phyloP scores from a whole-genome alignment of 2,329 filamentous ascomycete species.

The Penicillium hesseltinei region DNA sequence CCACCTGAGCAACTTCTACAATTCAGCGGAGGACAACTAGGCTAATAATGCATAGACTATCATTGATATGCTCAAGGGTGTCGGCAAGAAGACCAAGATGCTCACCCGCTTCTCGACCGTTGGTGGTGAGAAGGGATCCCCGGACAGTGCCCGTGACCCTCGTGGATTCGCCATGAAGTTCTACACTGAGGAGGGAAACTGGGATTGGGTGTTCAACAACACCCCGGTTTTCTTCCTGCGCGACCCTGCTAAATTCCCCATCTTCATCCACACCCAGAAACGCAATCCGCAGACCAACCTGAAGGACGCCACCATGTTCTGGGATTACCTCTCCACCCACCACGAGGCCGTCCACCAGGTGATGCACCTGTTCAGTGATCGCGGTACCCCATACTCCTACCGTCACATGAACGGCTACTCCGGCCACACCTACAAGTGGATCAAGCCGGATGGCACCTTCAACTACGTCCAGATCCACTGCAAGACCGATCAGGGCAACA shows the following conservation, averaged over 20 bases:
- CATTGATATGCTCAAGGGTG: conserved; percentile 52
- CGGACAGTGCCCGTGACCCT: conserved; percentile 70
- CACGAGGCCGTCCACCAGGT: conserved; percentile 64
- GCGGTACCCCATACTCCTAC: conserved; percentile 64
- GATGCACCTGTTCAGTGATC: conserved; percentile 65
- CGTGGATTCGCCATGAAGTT: conserved; percentile 73
- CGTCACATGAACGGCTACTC: conserved; percentile 68
- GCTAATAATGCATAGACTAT: conserved; percentile 29
- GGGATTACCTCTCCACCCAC: conserved; percentile 62
- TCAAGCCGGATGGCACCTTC: conserved; percentile 64
- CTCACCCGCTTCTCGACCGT: conserved; percentile 73
- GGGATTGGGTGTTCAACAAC: conserved; percentile 71
- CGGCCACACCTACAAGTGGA: conserved; percentile 66
- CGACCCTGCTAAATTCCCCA: conserved; percentile 70
- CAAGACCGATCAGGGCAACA: conserved; percentile 62
- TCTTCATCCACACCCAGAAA: conserved; percentile 74
- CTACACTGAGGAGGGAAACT: conserved; percentile 71
- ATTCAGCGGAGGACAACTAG: not conserved
- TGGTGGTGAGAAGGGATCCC: conserved; percentile 68
- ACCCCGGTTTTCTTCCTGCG: conserved; percentile 74
- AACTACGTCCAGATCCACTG: conserved; percentile 66
- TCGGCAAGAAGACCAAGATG: conserved; percentile 68
- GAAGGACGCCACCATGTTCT: conserved; percentile 68
- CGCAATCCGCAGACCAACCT: conserved; percentile 69
- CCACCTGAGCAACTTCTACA: not conserved